These are phyloP conservation scores for Tylopilus intermedius DNA, from an alignment of 768 basidiomycete species.

Conservation along the genomic window DNA sequence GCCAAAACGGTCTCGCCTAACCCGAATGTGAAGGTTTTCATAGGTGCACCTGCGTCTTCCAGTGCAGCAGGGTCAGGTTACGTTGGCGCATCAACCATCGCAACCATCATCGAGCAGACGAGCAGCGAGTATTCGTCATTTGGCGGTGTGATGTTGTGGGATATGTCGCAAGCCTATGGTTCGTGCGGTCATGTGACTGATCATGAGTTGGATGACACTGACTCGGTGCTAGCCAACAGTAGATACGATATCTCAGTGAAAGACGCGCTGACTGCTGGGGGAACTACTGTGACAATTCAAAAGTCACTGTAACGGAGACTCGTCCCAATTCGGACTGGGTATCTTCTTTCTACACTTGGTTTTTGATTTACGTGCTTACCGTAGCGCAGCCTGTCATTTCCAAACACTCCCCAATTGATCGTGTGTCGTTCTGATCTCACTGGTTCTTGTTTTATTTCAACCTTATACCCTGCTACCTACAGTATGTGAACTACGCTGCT, in stretches of 20 bases:
- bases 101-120: slow-evolving; percentile 33
- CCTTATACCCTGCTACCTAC: too few species aligned
- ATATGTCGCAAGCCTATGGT: slow-evolving; percentile 45
- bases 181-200: background rate
- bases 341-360: too few species aligned
- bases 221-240: slow-evolving; percentile 40
- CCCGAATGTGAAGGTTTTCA: slow-evolving; percentile 43
- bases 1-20: slow-evolving; percentile 41
- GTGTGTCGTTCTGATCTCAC: too few species aligned
- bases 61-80: slow-evolving; percentile 45
- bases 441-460: too few species aligned
- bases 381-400: too few species aligned
- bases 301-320: too few species aligned
- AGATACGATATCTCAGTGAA: slow-evolving; percentile 61
- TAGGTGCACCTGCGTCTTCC: slow-evolving; percentile 44
- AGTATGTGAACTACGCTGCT: too few species aligned
- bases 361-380: too few species aligned
- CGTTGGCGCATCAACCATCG: slow-evolving; percentile 32
- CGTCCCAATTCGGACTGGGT: too few species aligned
- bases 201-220: background rate
- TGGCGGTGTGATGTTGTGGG: slow-evolving; percentile 44
- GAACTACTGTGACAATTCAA: background rate
- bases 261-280: slow-evolving; percentile 40
- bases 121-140: slow-evolving; percentile 38
- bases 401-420: too few species aligned